Evolutionary conservation across 2,329 filamentous ascomycete species (phyloP), one percentile per base, ranked within the genome.

Genomic region (Neofusicoccum cordaticola): DNA sequence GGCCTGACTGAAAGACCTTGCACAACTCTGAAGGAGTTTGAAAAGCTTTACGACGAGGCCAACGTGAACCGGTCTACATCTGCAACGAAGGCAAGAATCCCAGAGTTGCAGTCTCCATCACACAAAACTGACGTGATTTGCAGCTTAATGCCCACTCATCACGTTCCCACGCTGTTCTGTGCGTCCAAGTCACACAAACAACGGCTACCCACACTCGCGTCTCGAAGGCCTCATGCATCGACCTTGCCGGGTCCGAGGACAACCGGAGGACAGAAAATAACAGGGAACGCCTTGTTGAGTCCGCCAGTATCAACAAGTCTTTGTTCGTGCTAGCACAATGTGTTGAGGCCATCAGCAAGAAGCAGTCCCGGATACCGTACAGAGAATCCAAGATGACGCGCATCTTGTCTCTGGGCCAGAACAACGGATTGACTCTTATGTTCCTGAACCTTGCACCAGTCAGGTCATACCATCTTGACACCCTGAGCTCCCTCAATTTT

Each of bases 341-440:
- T 71, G 94, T 98, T 62, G 94, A 98, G 74, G 94, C 94, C 64
- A 98, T 98, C 74, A 91, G 90, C 72, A 87, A 86, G 74, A 88
- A 88, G 71, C 85, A 88, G 66, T 76, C 78, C 70, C 87, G 94
- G 39, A 94, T 98, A 72, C 94, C 95, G 0, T 98, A 96, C 76
- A 86, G 94, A 64, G 94, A 97, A 75, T 95, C 91, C 62, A 97
- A 98, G 82, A 97, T 98, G 94, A 98, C 95, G 0, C 86, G 94
- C 52, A 97, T 98, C 63, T 79, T 98, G 31, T 94, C 91, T 0
- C 80, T 98, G 8, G 94, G 94, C 2, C 94, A 97, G 79, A 97
- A 98, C 79, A 92, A 96, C 68, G 94, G 95, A 58, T 87, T 97
- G 69, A 97, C 93, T 0, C 86, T 98, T 73, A 98, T 98, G 95